Evolutionary conservation across 495 filamentous ascomycete species (phyloP).

Genomic region (Talaromyces nanjingensis): DNA sequence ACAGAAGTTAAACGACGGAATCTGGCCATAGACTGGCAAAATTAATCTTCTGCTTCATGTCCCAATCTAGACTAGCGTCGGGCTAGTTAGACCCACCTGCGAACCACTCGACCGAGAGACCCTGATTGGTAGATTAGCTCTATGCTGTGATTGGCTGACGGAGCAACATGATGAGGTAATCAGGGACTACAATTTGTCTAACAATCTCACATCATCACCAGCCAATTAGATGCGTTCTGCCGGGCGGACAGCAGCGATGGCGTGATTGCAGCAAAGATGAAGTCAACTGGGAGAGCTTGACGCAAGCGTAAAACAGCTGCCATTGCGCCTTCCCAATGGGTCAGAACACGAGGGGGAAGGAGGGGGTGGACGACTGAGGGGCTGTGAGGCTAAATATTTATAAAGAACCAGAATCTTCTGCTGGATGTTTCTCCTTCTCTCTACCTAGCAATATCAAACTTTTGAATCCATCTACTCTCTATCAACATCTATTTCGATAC

Average conservation of each 20-base stretch:
- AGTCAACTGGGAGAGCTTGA: neutral
- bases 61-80: neutral
- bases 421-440: neutral
- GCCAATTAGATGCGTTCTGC: constrained; percentile 25
- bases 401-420: neutral
- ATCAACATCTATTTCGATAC: neutral
- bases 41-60: neutral
- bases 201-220: neutral
- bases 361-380: constrained; percentile 2
- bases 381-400: neutral
- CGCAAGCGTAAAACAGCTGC: neutral
- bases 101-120: neutral
- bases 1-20: neutral
- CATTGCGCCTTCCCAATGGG: neutral
- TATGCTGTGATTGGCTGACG: neutral
- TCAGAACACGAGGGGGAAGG: constrained; percentile 10
- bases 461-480: constrained; percentile 8
- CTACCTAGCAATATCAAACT: neutral
- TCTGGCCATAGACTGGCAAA: neutral
- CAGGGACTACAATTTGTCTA: neutral
- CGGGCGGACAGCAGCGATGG: constrained; percentile 28
- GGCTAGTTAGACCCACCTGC: neutral
- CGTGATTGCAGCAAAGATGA: constrained; percentile 25
- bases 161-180: neutral
- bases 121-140: neutral